Evolutionary conservation across 495 filamentous ascomycete genomes (phyloP).

Genomic region (Aspergillus biplanus): DNA sequence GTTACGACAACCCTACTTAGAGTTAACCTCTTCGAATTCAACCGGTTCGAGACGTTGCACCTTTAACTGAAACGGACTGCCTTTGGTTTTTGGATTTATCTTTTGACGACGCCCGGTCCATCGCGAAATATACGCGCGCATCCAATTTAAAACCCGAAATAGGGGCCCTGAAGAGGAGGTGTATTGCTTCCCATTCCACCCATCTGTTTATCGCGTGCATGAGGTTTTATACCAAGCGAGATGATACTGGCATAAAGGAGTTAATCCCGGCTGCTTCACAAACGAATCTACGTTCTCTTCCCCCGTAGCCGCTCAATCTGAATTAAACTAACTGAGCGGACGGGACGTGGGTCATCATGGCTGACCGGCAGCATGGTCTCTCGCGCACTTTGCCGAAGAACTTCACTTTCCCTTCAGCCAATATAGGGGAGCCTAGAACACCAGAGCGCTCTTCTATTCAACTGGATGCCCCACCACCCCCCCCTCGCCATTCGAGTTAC

Average conservation of each 20-base stretch:
- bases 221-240: constrained; percentile 23
- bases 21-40: constrained; percentile 29
- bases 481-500: constrained; percentile 57
- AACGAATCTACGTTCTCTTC: constrained; percentile 13
- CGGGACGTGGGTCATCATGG: constrained; percentile 40
- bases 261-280: constrained; percentile 15
- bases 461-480: constrained; percentile 49
- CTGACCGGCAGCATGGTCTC: constrained; percentile 53
- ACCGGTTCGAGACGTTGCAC: constrained; percentile 19
- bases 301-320: constrained; percentile 1
- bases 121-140: constrained; percentile 15
- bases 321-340: neutral
- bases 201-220: constrained; percentile 11
- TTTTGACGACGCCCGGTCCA: neutral
- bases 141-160: constrained; percentile 11
- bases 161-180: constrained; percentile 7
- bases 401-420: constrained; percentile 63
- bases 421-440: constrained; percentile 58
- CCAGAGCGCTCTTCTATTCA: constrained; percentile 54
- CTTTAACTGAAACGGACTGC: constrained; percentile 24
- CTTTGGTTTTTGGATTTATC: neutral
- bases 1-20: constrained; percentile 41
- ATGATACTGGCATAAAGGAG: constrained; percentile 35
- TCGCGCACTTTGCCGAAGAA: constrained; percentile 68
- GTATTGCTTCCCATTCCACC: constrained; percentile 10